Conservation (phyloP, 1,139 yeast species). For the Nakaseomyces delphensis region DNA sequence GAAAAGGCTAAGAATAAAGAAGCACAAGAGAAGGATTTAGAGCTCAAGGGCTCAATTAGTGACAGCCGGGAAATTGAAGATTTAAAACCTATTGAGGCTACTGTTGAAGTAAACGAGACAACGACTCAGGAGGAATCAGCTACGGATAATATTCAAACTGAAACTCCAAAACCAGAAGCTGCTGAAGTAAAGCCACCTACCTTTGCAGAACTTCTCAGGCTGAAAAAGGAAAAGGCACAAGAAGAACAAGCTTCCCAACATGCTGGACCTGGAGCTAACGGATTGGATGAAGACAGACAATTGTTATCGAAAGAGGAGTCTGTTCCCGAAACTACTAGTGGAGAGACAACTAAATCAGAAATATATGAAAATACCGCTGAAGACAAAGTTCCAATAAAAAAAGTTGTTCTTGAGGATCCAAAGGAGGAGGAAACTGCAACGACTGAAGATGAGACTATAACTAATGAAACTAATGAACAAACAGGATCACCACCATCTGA, state of each 20-base stretch:
- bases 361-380: neutral
- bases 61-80: too few relatives aligned
- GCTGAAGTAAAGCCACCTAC: slow-evolving; percentile 10
- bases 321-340: neutral
- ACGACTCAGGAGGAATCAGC: neutral
- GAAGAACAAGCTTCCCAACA: neutral
- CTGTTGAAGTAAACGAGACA: neutral
- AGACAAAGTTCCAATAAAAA: neutral
- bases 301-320: neutral
- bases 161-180: slow-evolving; percentile 9
- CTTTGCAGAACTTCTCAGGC: slow-evolving; percentile 17
- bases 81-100: slow-evolving; percentile 3
- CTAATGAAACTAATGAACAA: slow-evolving; percentile 1
- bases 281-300: slow-evolving; percentile 2
- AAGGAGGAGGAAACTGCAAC: slow-evolving; percentile 1
- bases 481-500: slow-evolving; percentile 6
- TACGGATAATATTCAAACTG: neutral
- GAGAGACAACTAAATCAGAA: slow-evolving; percentile 11
- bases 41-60: too few relatives aligned
- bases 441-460: neutral
- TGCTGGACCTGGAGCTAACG: neutral
- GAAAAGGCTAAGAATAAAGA: slow-evolving; percentile 21
- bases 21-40: neutral
- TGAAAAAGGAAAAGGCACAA: slow-evolving; percentile 15
- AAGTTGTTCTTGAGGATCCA: slow-evolving; percentile 7